Conservation (phyloP, 768 basidiomycete genomes). For the Psilocybe tampanensis region DNA sequence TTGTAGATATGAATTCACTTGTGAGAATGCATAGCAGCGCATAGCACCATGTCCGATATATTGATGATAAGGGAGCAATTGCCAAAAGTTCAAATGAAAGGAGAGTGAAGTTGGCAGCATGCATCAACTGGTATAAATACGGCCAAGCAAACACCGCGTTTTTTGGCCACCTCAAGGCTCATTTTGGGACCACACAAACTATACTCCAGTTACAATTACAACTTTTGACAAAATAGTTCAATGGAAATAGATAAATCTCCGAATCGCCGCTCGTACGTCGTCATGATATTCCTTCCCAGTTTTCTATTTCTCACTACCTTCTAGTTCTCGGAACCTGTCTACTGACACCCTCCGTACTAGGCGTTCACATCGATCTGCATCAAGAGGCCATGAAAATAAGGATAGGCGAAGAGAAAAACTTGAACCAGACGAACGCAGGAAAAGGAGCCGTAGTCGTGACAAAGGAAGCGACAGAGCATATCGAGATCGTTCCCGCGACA, state of each 20-base stretch:
- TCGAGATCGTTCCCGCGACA: slow-evolving; percentile 60
- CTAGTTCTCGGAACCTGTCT: slow-evolving; percentile 72
- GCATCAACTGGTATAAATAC: slow-evolving; percentile 13
- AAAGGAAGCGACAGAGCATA: slow-evolving; percentile 51
- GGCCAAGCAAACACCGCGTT: slow-evolving; percentile 19
- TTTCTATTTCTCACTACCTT: slow-evolving; percentile 7
- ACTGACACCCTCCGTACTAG: slow-evolving; percentile 76
- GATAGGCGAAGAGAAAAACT: slow-evolving; percentile 54
- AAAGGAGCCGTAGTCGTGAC: slow-evolving; percentile 66
- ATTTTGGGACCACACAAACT: neutral
- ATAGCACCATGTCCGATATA: neutral
- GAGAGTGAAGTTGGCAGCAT: neutral
- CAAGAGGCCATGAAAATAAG: slow-evolving; percentile 61
- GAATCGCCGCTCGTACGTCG: slow-evolving; percentile 60
- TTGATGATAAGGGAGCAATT: neutral
- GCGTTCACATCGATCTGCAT: slow-evolving; percentile 72
- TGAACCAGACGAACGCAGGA: slow-evolving; percentile 64
- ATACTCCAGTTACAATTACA: slow-evolving; percentile 29
- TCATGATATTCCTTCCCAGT: neutral
- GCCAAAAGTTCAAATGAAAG: no score
- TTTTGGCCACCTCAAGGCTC: slow-evolving; percentile 1
- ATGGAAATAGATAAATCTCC: slow-evolving; percentile 71
- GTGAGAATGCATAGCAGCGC: no score
- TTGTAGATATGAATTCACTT: slow-evolving; percentile 24
- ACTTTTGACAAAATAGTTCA: slow-evolving; percentile 50